Conservation (phyloP, 176 grass and related monocot genomes). For the Miscanthus lutarioriparius region DNA sequence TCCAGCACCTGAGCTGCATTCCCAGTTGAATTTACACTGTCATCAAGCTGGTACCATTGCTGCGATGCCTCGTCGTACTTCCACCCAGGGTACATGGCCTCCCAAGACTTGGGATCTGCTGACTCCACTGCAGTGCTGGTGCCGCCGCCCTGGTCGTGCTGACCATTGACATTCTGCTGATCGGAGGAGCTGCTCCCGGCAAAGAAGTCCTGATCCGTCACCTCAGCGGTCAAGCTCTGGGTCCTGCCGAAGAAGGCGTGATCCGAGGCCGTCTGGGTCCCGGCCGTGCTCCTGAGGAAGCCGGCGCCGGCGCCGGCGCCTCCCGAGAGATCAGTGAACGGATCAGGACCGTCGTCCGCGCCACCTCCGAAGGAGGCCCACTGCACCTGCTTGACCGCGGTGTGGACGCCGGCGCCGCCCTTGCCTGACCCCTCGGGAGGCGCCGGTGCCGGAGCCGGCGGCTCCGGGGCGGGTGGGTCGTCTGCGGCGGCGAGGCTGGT, state of each 20-base stretch:
- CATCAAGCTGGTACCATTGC: conserved; percentile 85
- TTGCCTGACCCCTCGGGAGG: conserved; percentile 31
- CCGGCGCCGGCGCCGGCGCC: conserved; percentile 11
- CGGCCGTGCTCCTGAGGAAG: conserved; percentile 11
- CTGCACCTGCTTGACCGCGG: conserved; percentile 78
- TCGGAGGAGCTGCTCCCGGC: neutral
- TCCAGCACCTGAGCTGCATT: conserved; percentile 39
- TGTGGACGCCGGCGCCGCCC: conserved; percentile 38
- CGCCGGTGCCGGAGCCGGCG: neutral
- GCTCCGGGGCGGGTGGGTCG: conserved; percentile 11
- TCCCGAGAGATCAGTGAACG: conserved; percentile 46
- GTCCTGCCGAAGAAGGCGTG: conserved; percentile 18
- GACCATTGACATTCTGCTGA: conserved; percentile 6
- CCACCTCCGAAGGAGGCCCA: conserved; percentile 73
- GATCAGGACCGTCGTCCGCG: conserved; percentile 47
- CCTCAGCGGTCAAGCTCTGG: conserved; percentile 6
- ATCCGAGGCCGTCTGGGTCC: conserved; percentile 37
- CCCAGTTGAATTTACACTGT: conserved; percentile 21
- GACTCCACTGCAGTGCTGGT: conserved; percentile 15
- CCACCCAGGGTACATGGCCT: conserved; percentile 87
- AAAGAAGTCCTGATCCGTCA: conserved; percentile 33
- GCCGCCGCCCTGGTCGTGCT: neutral
- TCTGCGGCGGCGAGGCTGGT: conserved; percentile 36
- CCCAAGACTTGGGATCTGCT: conserved; percentile 55
- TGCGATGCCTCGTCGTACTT: conserved; percentile 65